phyloP scores from a whole-genome alignment of 2,329 filamentous ascomycete species.

The Claviceps purpurea region DNA sequence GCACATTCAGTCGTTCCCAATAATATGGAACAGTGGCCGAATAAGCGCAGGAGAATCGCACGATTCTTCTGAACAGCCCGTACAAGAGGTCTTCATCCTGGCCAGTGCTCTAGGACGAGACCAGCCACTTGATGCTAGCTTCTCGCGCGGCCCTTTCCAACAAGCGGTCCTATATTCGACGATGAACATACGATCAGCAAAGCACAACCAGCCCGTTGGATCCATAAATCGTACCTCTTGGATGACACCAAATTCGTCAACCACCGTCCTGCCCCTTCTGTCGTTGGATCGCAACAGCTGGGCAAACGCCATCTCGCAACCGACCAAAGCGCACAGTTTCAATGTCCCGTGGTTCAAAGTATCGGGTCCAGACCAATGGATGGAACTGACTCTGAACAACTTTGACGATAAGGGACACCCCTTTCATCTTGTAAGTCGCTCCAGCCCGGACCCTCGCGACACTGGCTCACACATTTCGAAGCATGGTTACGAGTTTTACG shows the following conservation, averaged over 20 bases:
- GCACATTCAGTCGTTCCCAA: slow-evolving; percentile 9
- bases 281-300: slow-evolving; percentile 7
- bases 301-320: slow-evolving; percentile 7
- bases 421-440: slow-evolving; percentile 29
- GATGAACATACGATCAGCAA: slow-evolving; percentile 9
- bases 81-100: background rate
- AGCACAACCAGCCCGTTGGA: slow-evolving; percentile 11
- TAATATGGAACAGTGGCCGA: background rate
- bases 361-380: slow-evolving; percentile 20
- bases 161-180: slow-evolving; percentile 10
- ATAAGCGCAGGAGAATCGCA: background rate
- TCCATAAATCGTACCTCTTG: slow-evolving; percentile 12
- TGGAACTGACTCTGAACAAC: slow-evolving; percentile 36
- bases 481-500: slow-evolving; percentile 11
- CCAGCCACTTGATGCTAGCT: background rate
- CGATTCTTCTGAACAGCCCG: background rate
- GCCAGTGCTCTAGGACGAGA: slow-evolving; percentile 1
- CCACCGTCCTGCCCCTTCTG: slow-evolving; percentile 8
- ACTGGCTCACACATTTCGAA: background rate
- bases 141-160: slow-evolving; percentile 2
- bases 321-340: slow-evolving; percentile 6
- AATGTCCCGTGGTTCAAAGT: slow-evolving; percentile 8
- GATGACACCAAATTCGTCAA: slow-evolving; percentile 2
- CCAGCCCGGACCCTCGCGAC: background rate
- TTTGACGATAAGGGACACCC: slow-evolving; percentile 35